Conservation (phyloP, 2,329 filamentous ascomycete species). For the Rutstroemia sp. region DNA sequence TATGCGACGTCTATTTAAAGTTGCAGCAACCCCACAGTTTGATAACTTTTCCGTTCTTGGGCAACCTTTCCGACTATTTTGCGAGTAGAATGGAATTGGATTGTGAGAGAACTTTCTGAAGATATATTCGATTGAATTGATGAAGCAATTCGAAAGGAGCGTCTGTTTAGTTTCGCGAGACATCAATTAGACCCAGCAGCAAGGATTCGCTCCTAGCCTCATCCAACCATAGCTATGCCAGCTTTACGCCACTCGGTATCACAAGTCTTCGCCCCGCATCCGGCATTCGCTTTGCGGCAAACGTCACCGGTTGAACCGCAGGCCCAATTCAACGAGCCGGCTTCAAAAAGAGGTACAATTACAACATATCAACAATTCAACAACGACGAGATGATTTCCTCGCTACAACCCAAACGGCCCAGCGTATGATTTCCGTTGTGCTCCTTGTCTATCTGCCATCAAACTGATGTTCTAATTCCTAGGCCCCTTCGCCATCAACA, state of each 20-base stretch:
- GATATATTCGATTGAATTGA: no score
- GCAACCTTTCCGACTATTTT: not conserved
- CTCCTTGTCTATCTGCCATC: not conserved
- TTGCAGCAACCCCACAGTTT: constrained; percentile 12
- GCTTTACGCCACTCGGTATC: constrained; percentile 14
- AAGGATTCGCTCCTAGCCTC: no score
- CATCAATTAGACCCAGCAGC: no score
- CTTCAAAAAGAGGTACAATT: not conserved
- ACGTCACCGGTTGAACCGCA: not conserved
- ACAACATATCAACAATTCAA: not conserved
- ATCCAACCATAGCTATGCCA: no score
- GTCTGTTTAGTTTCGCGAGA: no score
- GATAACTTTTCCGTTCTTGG: not conserved
- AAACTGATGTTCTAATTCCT: not conserved
- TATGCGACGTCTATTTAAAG: constrained; percentile 4
- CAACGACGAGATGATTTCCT: not conserved
- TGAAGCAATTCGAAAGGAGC: no score
- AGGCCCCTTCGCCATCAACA: not conserved
- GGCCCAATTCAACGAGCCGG: not conserved
- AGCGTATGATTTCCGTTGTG: constrained; percentile 8
- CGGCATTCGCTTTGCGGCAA: not conserved
- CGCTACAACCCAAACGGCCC: constrained; percentile 15
- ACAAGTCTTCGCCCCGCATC: constrained; percentile 17
- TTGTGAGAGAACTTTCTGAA: no score
- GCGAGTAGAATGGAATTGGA: no score